phyloP scores from a whole-genome alignment of 306 rosid genomes.

The Dryas alaskensis region DNA sequence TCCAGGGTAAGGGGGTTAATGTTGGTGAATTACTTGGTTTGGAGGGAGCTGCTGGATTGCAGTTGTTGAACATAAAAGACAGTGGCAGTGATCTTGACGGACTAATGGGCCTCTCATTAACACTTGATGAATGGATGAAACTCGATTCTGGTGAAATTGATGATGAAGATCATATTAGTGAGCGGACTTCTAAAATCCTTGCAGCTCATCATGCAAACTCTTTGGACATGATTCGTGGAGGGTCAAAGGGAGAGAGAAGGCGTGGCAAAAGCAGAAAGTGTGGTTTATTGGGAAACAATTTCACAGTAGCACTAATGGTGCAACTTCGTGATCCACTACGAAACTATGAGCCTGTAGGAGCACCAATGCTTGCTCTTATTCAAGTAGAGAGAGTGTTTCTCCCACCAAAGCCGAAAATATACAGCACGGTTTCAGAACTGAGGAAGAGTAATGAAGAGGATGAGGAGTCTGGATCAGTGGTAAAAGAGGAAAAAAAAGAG shows the following conservation, averaged over 20 bases:
- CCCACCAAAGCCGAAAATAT: slow-evolving; percentile 73
- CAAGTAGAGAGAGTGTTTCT: slow-evolving; percentile 85
- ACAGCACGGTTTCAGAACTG: slow-evolving; percentile 44
- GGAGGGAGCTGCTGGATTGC: slow-evolving; percentile 86
- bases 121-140: slow-evolving; percentile 92
- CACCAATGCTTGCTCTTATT: slow-evolving; percentile 84
- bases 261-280: slow-evolving; percentile 55
- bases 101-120: slow-evolving; percentile 72
- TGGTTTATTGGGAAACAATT: slow-evolving; percentile 84
- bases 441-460: slow-evolving; percentile 38
- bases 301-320: slow-evolving; percentile 78
- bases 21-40: slow-evolving; percentile 52
- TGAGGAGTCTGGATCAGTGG: slow-evolving; percentile 40
- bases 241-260: slow-evolving; percentile 57
- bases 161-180: slow-evolving; percentile 75
- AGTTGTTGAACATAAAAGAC: slow-evolving; percentile 60
- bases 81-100: slow-evolving; percentile 53
- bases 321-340: slow-evolving; percentile 91
- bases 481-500: slow-evolving; percentile 38
- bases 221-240: slow-evolving; percentile 51
- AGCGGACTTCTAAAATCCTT: slow-evolving; percentile 72
- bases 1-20: slow-evolving; percentile 55
- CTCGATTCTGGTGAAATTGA: slow-evolving; percentile 86
- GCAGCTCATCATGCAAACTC: slow-evolving; percentile 90
- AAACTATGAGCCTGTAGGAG: slow-evolving; percentile 80